Conservation (phyloP, 306 rosid genomes). For the Cercis canadensis region DNA sequence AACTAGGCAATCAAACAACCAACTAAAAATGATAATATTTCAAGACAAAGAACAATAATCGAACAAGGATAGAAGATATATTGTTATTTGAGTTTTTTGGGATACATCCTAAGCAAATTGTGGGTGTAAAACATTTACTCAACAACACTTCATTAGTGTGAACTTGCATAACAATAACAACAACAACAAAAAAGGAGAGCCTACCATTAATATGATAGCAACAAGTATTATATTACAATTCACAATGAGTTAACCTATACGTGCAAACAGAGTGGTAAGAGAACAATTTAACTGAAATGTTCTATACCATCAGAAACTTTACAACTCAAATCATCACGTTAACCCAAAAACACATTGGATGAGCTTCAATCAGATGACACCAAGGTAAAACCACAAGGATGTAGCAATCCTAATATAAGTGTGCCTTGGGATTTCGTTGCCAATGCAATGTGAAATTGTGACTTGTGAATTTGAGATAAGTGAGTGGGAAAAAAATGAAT, state of each 20-base stretch:
- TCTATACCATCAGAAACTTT: constrained; percentile 17
- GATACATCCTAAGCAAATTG: constrained; percentile 9
- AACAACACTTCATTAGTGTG: not conserved
- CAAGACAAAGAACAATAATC: constrained; percentile 1
- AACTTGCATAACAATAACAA: constrained; percentile 11
- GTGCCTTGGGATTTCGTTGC: not conserved
- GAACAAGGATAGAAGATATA: not conserved
- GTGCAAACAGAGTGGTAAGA: constrained; percentile 15
- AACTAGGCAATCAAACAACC: constrained; percentile 28
- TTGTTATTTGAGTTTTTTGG: not conserved
- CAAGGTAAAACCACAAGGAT: not conserved
- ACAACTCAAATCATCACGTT: constrained; percentile 17
- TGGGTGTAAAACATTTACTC: no score
- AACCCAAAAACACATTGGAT: not conserved
- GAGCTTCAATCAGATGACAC: not conserved
- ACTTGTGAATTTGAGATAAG: constrained; percentile 6
- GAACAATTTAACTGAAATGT: constrained; percentile 10
- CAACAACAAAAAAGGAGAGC: not conserved
- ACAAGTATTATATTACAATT: not conserved
- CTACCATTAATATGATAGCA: not conserved
- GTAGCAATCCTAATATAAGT: not conserved
- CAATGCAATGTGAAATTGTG: no score
- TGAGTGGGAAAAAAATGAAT: not conserved
- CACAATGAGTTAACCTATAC: constrained; percentile 16
- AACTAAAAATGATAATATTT: constrained; percentile 19